Conservation (phyloP, 2,329 filamentous ascomycete species). For the Penicillium rolfsii region DNA sequence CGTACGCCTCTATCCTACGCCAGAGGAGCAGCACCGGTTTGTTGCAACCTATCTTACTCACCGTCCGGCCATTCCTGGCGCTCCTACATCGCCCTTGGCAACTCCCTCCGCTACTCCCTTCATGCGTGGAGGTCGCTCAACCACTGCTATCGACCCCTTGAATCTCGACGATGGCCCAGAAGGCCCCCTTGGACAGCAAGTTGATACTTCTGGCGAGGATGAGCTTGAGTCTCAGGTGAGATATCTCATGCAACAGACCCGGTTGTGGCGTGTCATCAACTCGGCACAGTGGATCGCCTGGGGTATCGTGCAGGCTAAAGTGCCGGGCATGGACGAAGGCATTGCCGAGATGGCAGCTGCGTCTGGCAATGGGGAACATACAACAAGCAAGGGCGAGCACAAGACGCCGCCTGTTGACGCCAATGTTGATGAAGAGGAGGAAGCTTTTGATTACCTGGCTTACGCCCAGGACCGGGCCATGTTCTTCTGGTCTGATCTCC, state of each 20-base stretch:
- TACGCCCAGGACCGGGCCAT: constrained; percentile 89
- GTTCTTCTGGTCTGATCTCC: constrained; percentile 92
- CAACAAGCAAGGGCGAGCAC: constrained; percentile 23
- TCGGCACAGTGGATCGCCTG: constrained; percentile 91
- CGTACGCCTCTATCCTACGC: constrained; percentile 70
- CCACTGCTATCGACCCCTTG: constrained; percentile 64
- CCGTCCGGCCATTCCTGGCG: constrained; percentile 57
- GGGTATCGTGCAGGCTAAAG: constrained; percentile 93
- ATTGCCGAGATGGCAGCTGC: constrained; percentile 27
- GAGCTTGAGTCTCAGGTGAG: constrained; percentile 68
- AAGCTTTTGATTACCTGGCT: constrained; percentile 88
- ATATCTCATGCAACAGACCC: constrained; percentile 74
- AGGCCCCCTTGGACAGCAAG: constrained; percentile 59
- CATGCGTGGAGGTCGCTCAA: constrained; percentile 58
- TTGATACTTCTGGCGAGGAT: constrained; percentile 66
- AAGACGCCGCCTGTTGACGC: constrained; percentile 44
- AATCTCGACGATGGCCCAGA: constrained; percentile 75
- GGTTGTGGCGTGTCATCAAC: constrained; percentile 84
- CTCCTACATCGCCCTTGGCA: constrained; percentile 30
- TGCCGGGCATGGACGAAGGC: constrained; percentile 68
- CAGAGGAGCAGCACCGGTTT: constrained; percentile 82
- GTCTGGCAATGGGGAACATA: constrained; percentile 15
- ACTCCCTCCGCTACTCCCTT: constrained; percentile 38
- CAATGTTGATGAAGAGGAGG: constrained; percentile 62
- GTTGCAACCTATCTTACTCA: constrained; percentile 86